phyloP scores from a whole-genome alignment of 176 grass and related monocot species.

The Aegilops bicornis region DNA sequence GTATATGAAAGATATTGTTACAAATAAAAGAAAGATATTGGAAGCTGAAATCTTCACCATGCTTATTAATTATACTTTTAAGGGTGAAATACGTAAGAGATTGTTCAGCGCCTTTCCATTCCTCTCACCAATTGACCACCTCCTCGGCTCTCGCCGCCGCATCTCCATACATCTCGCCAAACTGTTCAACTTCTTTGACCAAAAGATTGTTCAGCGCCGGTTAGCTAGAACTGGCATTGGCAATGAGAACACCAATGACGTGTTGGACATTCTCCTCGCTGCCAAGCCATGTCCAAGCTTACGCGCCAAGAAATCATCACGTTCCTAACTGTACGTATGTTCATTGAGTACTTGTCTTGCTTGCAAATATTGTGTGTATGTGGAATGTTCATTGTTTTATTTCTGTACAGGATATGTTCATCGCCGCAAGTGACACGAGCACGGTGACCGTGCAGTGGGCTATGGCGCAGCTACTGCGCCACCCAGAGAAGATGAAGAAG shows the following conservation, averaged over 20 bases:
- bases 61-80: too few relatives aligned
- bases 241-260: background rate
- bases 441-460: constrained; percentile 22
- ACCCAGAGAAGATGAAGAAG: constrained; percentile 20
- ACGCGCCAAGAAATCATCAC: constrained; percentile 17
- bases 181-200: constrained; percentile 36
- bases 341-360: background rate
- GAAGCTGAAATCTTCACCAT: too few relatives aligned
- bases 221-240: background rate
- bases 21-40: too few relatives aligned
- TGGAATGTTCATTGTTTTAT: background rate
- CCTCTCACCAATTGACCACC: constrained; percentile 15
- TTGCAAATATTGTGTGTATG: background rate
- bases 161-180: background rate
- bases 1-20: too few relatives aligned
- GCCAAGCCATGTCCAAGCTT: background rate
- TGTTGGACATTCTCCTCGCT: constrained; percentile 24
- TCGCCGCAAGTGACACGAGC: constrained; percentile 32
- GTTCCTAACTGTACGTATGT: constrained; percentile 12
- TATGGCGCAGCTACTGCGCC: constrained; percentile 12
- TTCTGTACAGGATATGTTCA: constrained; percentile 26
- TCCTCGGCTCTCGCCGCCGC: constrained; percentile 28
- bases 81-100: too few relatives aligned
- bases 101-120: constrained; percentile 35
- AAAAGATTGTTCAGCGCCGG: constrained; percentile 12